Percentiles rank a stretch among this genome's conserved stretches.
Evolutionary conservation across 352 stramenopile species (phyloP).

Genomic region (Pythium chondricola): DNA sequence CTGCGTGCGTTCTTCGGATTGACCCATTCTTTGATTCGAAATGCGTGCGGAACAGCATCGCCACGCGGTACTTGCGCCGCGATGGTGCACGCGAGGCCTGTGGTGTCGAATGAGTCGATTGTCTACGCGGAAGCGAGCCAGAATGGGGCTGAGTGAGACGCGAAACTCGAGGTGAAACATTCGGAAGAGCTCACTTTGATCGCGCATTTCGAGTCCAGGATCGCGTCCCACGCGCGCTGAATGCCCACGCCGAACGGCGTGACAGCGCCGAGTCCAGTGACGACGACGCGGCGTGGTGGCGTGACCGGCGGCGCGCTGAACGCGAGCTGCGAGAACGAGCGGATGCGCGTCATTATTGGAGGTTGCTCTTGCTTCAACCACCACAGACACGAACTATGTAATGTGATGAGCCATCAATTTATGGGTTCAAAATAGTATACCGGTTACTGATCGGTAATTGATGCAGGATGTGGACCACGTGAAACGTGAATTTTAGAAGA

Average conservation of each 20-base stretch:
- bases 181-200: constrained; percentile 56
- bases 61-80: constrained; percentile 62
- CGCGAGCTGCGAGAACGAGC: constrained; percentile 54
- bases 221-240: constrained; percentile 67
- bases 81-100: constrained; percentile 61
- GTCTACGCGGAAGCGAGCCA: constrained; percentile 22
- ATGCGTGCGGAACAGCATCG: constrained; percentile 33
- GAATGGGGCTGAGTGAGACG: constrained; percentile 2
- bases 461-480: too few species aligned
- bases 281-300: constrained; percentile 80
- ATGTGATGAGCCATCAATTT: too few species aligned
- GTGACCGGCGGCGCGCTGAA: constrained; percentile 51
- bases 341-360: constrained; percentile 7
- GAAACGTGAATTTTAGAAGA: too few species aligned
- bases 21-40: constrained; percentile 62
- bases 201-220: constrained; percentile 74
- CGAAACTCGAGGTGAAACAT: constrained; percentile 2
- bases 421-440: not conserved
- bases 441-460: too few species aligned
- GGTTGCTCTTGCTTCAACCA: constrained; percentile 7
- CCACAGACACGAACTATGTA: not conserved
- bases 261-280: constrained; percentile 89
- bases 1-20: constrained; percentile 60
- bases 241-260: constrained; percentile 88
- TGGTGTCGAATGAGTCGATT: constrained; percentile 48